Conservation (phyloP, 2,329 filamentous ascomycete genomes). For the Pseudocercospora musae region DNA sequence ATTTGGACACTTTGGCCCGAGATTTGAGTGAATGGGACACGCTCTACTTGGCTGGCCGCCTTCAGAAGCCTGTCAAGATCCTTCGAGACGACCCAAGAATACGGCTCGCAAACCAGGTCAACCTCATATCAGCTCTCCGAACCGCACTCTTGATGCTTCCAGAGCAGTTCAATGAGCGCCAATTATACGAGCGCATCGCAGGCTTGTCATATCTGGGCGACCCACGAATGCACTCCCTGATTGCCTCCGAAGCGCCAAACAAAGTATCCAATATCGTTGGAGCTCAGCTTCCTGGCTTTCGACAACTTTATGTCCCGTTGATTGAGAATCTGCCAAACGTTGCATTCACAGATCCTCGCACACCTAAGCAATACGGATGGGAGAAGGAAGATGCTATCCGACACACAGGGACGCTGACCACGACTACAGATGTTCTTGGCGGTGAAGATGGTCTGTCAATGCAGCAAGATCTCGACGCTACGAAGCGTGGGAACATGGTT, state of each 20-base stretch:
- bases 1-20: constrained; percentile 79
- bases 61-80: constrained; percentile 98
- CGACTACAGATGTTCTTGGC: constrained; percentile 55
- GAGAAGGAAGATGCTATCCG: constrained; percentile 39
- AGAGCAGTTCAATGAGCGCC: constrained; percentile 75
- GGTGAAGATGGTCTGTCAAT: constrained; percentile 65
- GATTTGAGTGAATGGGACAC: constrained; percentile 92
- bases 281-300: constrained; percentile 87
- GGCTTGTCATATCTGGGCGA: constrained; percentile 93
- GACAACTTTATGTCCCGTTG: constrained; percentile 83
- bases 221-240: constrained; percentile 80
- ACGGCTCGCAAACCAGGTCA: constrained; percentile 91
- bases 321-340: constrained; percentile 89
- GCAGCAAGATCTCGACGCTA: constrained; percentile 86
- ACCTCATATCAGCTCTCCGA: constrained; percentile 85
- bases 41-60: constrained; percentile 88
- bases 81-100: constrained; percentile 89
- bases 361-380: constrained; percentile 44
- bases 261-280: constrained; percentile 94
- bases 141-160: constrained; percentile 86
- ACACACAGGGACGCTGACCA: constrained; percentile 37
- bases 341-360: constrained; percentile 65
- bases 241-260: constrained; percentile 70
- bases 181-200: constrained; percentile 88
- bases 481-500: constrained; percentile 93